Evolutionary conservation across 306 rosid genomes (phyloP).

Genomic region (Oxytropis ochrocephala): DNA sequence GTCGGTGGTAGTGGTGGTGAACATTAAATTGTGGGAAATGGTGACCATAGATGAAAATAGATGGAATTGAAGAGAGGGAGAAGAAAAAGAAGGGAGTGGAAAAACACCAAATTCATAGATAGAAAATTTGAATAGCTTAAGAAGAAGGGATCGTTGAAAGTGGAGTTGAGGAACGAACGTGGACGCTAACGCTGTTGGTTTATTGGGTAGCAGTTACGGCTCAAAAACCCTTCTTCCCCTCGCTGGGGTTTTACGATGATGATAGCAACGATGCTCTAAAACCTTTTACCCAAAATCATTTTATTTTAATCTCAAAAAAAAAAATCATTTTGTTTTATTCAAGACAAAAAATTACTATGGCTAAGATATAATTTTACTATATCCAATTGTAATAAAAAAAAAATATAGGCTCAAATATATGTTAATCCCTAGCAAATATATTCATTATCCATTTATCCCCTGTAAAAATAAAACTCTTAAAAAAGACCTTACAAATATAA

Average conservation of each 20-base stretch:
- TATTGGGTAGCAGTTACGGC: not conserved
- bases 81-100: not conserved
- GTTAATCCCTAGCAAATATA: too few relatives aligned
- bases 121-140: not conserved
- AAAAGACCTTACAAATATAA: too few relatives aligned
- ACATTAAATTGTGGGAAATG: slow-evolving; percentile 36
- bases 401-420: too few relatives aligned
- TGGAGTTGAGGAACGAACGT: not conserved
- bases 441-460: too few relatives aligned
- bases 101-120: slow-evolving; percentile 1
- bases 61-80: not conserved
- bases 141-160: not conserved
- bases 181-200: not conserved
- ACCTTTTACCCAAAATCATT: too few relatives aligned
- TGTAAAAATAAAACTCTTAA: too few relatives aligned
- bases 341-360: too few relatives aligned
- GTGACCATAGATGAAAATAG: not conserved
- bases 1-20: slow-evolving; percentile 12
- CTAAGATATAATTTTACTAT: too few relatives aligned
- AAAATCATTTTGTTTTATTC: too few relatives aligned
- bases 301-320: too few relatives aligned
- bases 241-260: not conserved
- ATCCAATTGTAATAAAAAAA: too few relatives aligned
- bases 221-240: slow-evolving; percentile 1
- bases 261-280: not conserved